Base-by-base conservation (phyloP, 2,329 filamentous ascomycete genomes). In the Magnaporthiopsis rhizophila region DNA sequence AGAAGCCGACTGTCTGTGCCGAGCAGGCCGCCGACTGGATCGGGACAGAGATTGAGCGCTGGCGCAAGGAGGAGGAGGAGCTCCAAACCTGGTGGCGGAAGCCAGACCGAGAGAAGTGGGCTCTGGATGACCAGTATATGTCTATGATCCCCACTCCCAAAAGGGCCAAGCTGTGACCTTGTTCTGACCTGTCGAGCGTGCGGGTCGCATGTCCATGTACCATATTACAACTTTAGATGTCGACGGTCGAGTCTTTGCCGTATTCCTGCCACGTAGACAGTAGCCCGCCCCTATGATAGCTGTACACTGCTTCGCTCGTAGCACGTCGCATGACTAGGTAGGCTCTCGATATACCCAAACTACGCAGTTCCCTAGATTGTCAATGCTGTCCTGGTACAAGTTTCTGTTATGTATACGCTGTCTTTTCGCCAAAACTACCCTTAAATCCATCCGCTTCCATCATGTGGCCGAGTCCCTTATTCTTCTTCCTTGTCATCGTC, bases 1-100 rank as follows among this genome's bases (percentile, higher is more conserved):
- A 97, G 75, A 83, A 84, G 56, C 89, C 90, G 0, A 78, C 71
- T 2, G 80, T 85, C 70, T 89, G 88, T 67, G 93, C 91, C 1
- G 78, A 83, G 65, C 74, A 83, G 24, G 81, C 84, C 0, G 83
- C 82, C 0, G 71, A 73, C 32, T 91, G 86, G 80, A 74, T 90
- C 64, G 79, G 74, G 0, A 70, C 71, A n/a, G 86, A 89, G 72
- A 68, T 90, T 67, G 72, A 76, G 58, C 74, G 78, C 34, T 90
- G 87, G 85, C 76, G 79, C 67, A 74, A 71, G 3, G 83, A 88
- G 69, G 82, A 89, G 74, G 75, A 75, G 36, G 78, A 77, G 63
- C 90, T 87, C 67, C 74, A 81, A 61, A 77, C 36, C 1, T 61
- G 77, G 69, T 89, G 87, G 85, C 77, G 76, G 58, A 76, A 72